These are phyloP conservation scores for Acanthamoeba healyi DNA, from an alignment of 208 protist species.

Conservation along the genomic window DNA sequence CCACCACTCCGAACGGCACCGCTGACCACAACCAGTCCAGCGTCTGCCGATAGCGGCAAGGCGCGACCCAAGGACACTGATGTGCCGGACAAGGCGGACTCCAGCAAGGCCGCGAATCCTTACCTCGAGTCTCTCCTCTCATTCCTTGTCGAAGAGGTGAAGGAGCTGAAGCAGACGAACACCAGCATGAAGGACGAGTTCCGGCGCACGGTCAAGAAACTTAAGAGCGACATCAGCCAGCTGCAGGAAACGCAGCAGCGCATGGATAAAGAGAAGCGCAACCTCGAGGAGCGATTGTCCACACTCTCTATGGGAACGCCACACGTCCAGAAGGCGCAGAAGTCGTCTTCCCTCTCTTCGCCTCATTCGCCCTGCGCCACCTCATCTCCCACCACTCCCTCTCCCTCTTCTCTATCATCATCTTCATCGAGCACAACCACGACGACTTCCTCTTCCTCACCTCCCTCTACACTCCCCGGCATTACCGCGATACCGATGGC, in stretches of 20 bases:
- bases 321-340: not conserved
- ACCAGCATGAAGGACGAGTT: conserved; percentile 61
- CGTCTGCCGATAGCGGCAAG: not conserved
- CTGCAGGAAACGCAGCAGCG: conserved; percentile 15
- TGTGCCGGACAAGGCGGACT: not conserved
- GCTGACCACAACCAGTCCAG: not conserved
- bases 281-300: conserved; percentile 33
- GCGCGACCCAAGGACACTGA: not conserved
- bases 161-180: conserved; percentile 49
- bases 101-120: conserved; percentile 20
- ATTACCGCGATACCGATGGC: not conserved
- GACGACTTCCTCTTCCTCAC: not conserved
- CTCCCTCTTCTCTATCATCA: not conserved
- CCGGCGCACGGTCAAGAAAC: conserved; percentile 23
- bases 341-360: not conserved
- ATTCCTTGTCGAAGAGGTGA: conserved; percentile 47
- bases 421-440: not conserved
- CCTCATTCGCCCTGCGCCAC: not conserved
- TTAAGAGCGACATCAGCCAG: not conserved
- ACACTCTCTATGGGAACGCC: not conserved
- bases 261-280: not conserved
- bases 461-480: not conserved
- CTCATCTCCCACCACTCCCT: not conserved
- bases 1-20: not conserved
- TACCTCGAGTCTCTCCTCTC: conserved; percentile 39